Conservation (phyloP, 2,329 filamentous ascomycete species). For the Sporothrix luriei region DNA sequence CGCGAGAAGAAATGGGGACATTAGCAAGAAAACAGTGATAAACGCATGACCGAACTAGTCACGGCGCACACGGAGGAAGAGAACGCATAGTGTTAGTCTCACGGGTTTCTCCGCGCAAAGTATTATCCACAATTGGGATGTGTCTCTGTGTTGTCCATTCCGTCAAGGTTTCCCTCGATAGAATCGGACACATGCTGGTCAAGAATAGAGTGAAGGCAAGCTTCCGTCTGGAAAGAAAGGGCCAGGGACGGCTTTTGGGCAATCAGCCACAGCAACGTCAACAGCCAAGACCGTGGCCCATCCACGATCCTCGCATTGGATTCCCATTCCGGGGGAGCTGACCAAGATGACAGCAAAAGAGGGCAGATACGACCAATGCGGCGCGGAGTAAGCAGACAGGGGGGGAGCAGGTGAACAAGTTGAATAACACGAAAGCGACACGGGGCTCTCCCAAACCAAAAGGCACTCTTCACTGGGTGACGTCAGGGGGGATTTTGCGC, state of each 20-base stretch:
- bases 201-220: background rate
- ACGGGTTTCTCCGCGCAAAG: too few relatives aligned
- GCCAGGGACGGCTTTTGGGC: background rate
- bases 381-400: background rate
- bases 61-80: too few relatives aligned
- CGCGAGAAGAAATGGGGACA: too few relatives aligned
- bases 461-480: background rate
- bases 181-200: too few relatives aligned
- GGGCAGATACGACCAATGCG: slow-evolving; percentile 6
- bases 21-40: too few relatives aligned
- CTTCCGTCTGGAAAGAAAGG: background rate
- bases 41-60: too few relatives aligned
- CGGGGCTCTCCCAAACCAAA: background rate
- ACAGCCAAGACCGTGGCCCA: background rate
- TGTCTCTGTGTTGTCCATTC: too few relatives aligned
- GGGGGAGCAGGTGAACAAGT: background rate
- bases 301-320: slow-evolving; percentile 2
- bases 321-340: background rate
- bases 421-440: background rate
- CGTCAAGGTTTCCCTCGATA: too few relatives aligned
- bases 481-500: background rate
- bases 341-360: background rate
- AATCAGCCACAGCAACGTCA: background rate
- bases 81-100: too few relatives aligned
- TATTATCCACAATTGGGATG: too few relatives aligned